These are phyloP conservation scores for Petunia secreta DNA, from an alignment of 257 asterid species.

Conservation along the genomic window DNA sequence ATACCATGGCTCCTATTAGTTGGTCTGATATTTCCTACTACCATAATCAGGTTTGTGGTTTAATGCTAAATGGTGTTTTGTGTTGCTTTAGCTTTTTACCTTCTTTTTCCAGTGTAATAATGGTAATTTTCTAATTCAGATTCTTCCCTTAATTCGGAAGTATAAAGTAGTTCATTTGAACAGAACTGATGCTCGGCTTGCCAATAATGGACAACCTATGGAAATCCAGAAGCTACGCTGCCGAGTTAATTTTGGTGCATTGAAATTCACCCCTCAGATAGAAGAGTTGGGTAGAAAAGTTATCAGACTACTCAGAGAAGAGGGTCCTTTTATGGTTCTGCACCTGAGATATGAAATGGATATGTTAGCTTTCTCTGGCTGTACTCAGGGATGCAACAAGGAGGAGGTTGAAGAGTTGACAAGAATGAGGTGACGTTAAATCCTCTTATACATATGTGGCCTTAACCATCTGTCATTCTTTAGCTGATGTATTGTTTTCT, in stretches of 20 bases:
- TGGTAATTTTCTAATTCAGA: conserved; percentile 32
- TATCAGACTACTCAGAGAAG: conserved; percentile 38
- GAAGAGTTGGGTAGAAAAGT: conserved; percentile 42
- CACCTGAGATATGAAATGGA: conserved; percentile 52
- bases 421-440: conserved; percentile 40
- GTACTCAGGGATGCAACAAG: conserved; percentile 41
- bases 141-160: conserved; percentile 40
- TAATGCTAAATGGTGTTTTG: not conserved
- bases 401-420: conserved; percentile 42
- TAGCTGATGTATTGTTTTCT: not conserved
- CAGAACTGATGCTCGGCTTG: conserved; percentile 47
- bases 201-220: conserved; percentile 40
- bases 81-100: not conserved
- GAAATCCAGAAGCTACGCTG: conserved; percentile 45
- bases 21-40: conserved; percentile 78
- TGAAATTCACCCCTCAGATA: conserved; percentile 43
- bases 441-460: not conserved
- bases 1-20: conserved; percentile 68
- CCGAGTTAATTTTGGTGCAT: conserved; percentile 40
- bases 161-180: conserved; percentile 46
- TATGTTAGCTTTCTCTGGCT: conserved; percentile 49
- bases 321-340: conserved; percentile 45
- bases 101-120: conserved; percentile 10
- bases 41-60: conserved; percentile 52
- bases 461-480: not conserved